Percentiles rank a stretch among this genome's conserved stretches.
Evolutionary conservation across 441 rosid species (phyloP).

Genomic region (Bocquillonia castaneifolia): DNA sequence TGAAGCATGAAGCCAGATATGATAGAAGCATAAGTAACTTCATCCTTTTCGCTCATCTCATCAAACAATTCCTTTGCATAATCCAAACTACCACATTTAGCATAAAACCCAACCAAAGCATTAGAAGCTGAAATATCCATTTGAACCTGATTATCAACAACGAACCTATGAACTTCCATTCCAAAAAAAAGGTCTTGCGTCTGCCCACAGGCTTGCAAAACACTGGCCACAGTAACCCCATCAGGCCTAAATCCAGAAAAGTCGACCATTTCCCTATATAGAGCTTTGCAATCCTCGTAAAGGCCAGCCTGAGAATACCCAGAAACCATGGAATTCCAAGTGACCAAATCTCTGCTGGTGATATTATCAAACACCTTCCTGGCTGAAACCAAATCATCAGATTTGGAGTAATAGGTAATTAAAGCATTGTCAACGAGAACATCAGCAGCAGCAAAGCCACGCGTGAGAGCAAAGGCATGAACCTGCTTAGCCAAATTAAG

Average conservation of each 20-base stretch:
- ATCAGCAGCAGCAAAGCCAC: constrained; percentile 48
- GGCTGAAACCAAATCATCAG: constrained; percentile 38
- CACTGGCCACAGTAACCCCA: constrained; percentile 49
- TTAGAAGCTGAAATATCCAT: constrained; percentile 55
- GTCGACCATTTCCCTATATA: constrained; percentile 51
- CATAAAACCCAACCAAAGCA: constrained; percentile 67
- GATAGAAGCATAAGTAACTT: constrained; percentile 54
- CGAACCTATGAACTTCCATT: constrained; percentile 55
- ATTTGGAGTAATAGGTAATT: constrained; percentile 57
- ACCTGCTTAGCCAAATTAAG: constrained; percentile 42
- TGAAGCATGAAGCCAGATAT: constrained; percentile 71
- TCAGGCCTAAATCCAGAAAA: constrained; percentile 47
- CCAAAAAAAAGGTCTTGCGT: constrained; percentile 64
- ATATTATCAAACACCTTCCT: constrained; percentile 59
- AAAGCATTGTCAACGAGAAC: constrained; percentile 56
- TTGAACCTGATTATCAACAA: constrained; percentile 40
- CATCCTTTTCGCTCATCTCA: constrained; percentile 65
- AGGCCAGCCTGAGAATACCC: constrained; percentile 75
- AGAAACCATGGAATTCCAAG: constrained; percentile 82
- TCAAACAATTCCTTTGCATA: constrained; percentile 66
- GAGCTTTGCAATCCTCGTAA: constrained; percentile 57
- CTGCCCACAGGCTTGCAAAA: constrained; percentile 81
- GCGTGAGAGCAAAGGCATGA: constrained; percentile 47
- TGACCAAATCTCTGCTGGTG: constrained; percentile 58
- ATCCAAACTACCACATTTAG: constrained; percentile 78